Conservation (phyloP, 1,139 yeast species). For the Yamadazyma epiphylla region DNA sequence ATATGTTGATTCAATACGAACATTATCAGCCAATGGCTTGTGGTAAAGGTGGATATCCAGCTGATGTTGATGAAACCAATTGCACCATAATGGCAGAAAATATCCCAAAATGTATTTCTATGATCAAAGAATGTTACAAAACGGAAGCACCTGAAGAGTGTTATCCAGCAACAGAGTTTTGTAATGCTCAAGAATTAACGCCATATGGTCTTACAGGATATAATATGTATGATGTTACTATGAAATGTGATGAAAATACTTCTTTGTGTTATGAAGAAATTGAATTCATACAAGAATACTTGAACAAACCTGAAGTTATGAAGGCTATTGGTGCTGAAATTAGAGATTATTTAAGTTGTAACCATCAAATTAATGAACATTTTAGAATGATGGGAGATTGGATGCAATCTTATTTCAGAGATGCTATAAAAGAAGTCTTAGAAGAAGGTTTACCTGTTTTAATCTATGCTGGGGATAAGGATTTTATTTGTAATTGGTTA, state of each 20-base stretch:
- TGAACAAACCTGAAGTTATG: constrained; percentile 37
- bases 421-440: constrained; percentile 50
- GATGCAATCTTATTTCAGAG: constrained; percentile 55
- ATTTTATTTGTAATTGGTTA: constrained; percentile 36
- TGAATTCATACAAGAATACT: constrained; percentile 24
- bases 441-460: constrained; percentile 41
- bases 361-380: constrained; percentile 73
- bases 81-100: constrained; percentile 63
- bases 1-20: constrained; percentile 58
- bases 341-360: constrained; percentile 69
- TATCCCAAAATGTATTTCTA: constrained; percentile 70
- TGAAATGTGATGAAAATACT: constrained; percentile 64
- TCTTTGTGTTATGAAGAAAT: constrained; percentile 55
- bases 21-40: constrained; percentile 77
- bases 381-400: constrained; percentile 83
- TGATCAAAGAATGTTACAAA: constrained; percentile 74
- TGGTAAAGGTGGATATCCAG: constrained; percentile 74
- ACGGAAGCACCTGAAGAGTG: constrained; percentile 76
- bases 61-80: constrained; percentile 67
- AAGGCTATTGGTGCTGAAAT: constrained; percentile 85
- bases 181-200: constrained; percentile 20
- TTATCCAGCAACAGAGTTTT: constrained; percentile 62
- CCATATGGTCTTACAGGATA: constrained; percentile 45
- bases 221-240: constrained; percentile 89
- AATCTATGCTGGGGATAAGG: constrained; percentile 36